Evolutionary conservation across 805 yeast genomes (phyloP).

Genomic region (Diddensiella santjacobensis): DNA sequence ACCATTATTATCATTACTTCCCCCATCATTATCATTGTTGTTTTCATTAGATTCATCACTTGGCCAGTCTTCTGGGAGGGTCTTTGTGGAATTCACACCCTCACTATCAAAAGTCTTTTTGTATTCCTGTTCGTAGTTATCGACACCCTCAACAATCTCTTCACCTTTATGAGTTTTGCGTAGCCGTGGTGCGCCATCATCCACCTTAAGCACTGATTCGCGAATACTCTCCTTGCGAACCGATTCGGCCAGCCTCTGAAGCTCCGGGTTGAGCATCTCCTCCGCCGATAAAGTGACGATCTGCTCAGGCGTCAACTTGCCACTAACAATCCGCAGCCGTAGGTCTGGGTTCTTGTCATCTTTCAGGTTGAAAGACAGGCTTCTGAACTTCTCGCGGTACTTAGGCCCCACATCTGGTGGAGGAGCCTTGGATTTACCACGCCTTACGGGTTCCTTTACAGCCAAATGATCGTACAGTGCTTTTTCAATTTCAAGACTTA

Average conservation of each 20-base stretch:
- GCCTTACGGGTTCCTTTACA: slow-evolving; percentile 10
- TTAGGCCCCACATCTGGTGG: slow-evolving; percentile 36
- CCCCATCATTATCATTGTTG: slow-evolving; percentile 16
- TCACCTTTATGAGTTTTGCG: slow-evolving; percentile 87
- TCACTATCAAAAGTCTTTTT: slow-evolving; percentile 19
- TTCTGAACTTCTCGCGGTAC: slow-evolving; percentile 67
- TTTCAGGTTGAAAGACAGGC: slow-evolving; percentile 56
- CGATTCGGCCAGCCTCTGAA: slow-evolving; percentile 63
- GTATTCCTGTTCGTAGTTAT: slow-evolving; percentile 24
- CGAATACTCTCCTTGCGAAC: slow-evolving; percentile 66
- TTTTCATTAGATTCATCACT: slow-evolving; percentile 12
- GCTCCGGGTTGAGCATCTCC: slow-evolving; percentile 74
- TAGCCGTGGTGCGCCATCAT: slow-evolving; percentile 59
- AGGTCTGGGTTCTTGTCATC: slow-evolving; percentile 54
- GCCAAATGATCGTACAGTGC: slow-evolving; percentile 44
- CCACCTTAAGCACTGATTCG: slow-evolving; percentile 61
- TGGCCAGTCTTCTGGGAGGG: slow-evolving; percentile 22
- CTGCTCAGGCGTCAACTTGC: slow-evolving; percentile 50
- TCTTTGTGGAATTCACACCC: slow-evolving; percentile 15
- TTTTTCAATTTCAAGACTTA: slow-evolving; percentile 50
- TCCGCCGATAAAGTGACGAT: slow-evolving; percentile 65
- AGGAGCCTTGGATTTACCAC: slow-evolving; percentile 18
- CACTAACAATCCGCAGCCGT: slow-evolving; percentile 53
- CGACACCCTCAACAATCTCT: slow-evolving; percentile 51
- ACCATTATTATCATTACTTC: slow-evolving; percentile 7